Base-by-base conservation (phyloP, 2,329 filamentous ascomycete genomes). In the Apiospora phragmitis region DNA sequence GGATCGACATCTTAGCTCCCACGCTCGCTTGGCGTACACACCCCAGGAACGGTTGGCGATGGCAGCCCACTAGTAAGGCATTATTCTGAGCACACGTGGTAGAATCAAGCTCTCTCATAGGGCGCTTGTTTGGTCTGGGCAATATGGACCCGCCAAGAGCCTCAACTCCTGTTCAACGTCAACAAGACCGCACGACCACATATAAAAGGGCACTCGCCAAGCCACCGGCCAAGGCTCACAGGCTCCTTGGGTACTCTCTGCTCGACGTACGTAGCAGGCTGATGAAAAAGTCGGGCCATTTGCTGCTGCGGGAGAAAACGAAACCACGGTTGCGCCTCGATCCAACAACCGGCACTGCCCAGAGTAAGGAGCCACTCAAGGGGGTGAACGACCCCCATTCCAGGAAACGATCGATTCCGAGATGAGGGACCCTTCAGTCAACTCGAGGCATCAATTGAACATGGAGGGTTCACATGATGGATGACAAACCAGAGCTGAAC, bases 81-180 rank as follows among this genome's bases (percentile, higher is more conserved):
- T 24, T 42, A 38, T 42, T 42, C n/a, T 12, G 45, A 49, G 32
- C 21, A 49, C 67, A 68, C 67, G 67, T 68, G 67, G 21, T 16
- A 4, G 29, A 21, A 68, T 68, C 21, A 68, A 68, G 67, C 67
- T 21, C 47, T 68, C 45, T 55, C 45, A 68, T 49, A 49, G 67
- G 67, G 43, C 29, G 45, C n/a, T 38, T 38, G 32, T n/a, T n/a
- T 24, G 55, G 32, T 2, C 55, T 62, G 55, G 55, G 55, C 55
- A 35, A 62, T 35, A 62, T 62, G 55, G 55, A 38, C 55, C 32
- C 26, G 65, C 65, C 65, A 67, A 67, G 65, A 67, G 55, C 29
- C 55, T 62, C 55, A 62, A 62, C 32, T 62, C 32, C 49, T 12
- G 24, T 38, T 38, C 55, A 9, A 59, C 51, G 55, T 62, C 55